These are phyloP conservation scores for Pythium chondricola DNA, from an alignment of 352 stramenopile genomes.

Conservation along the genomic window DNA sequence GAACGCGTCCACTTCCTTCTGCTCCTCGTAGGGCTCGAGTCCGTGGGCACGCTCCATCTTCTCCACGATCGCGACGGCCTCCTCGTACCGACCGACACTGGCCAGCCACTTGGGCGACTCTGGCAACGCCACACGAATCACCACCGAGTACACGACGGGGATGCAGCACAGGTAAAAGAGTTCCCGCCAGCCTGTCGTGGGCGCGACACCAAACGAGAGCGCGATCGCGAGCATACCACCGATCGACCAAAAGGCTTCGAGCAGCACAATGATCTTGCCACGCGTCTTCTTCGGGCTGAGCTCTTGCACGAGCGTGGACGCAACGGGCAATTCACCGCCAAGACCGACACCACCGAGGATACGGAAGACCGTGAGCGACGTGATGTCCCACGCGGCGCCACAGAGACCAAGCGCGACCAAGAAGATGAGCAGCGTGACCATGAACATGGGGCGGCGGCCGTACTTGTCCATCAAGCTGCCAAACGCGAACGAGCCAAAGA, in stretches of 20 bases:
- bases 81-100: conserved; percentile 51
- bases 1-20: conserved; percentile 23
- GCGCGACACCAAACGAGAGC: conserved; percentile 40
- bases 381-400: conserved; percentile 43
- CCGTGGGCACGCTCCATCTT: conserved; percentile 45
- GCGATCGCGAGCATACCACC: conserved; percentile 52
- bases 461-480: conserved; percentile 58
- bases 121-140: conserved; percentile 44
- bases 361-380: conserved; percentile 41
- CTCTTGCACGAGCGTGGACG: conserved; percentile 59
- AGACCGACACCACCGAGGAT: conserved; percentile 64
- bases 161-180: conserved; percentile 53
- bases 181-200: conserved; percentile 49
- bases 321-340: conserved; percentile 50
- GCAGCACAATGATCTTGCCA: conserved; percentile 55
- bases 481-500: conserved; percentile 55
- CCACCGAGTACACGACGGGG: conserved; percentile 39
- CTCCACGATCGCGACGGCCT: conserved; percentile 52
- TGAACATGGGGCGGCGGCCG: conserved; percentile 57
- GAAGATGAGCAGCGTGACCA: conserved; percentile 60
- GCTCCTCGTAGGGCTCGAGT: conserved; percentile 36
- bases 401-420: conserved; percentile 42
- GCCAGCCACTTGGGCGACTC: conserved; percentile 75
- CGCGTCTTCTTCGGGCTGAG: conserved; percentile 46
- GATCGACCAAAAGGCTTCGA: conserved; percentile 62